Evolutionary conservation across 805 yeast genomes (phyloP).

Genomic region (Spathaspora girioi): DNA sequence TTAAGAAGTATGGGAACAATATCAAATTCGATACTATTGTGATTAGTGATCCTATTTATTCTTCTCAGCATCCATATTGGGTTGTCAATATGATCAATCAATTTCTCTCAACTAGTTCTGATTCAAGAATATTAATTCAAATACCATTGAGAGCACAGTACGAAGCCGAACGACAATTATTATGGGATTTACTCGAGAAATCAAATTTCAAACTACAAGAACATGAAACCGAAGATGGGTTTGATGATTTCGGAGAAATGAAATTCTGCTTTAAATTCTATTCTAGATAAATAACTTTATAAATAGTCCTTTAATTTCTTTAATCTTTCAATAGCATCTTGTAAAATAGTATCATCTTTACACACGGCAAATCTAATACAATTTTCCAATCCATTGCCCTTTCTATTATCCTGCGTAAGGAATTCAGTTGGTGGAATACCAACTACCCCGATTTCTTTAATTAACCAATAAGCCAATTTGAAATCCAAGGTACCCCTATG

Average conservation of each 20-base stretch:
- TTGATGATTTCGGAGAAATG: conserved; percentile 82
- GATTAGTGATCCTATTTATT: conserved; percentile 86
- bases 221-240: conserved; percentile 55
- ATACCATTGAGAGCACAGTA: conserved; percentile 71
- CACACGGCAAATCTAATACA: conserved; percentile 93
- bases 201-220: conserved; percentile 29
- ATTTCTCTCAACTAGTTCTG: conserved; percentile 33
- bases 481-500: conserved; percentile 75
- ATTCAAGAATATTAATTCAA: conserved; percentile 58
- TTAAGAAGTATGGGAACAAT: conserved; percentile 15
- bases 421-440: conserved; percentile 98
- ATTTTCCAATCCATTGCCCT: conserved; percentile 72
- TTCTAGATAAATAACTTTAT: conserved; percentile 15
- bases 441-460: conserved; percentile 89
- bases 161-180: conserved; percentile 55
- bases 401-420: conserved; percentile 57
- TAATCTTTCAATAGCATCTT: conserved; percentile 77
- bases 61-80: conserved; percentile 75
- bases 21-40: conserved; percentile 56
- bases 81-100: conserved; percentile 55
- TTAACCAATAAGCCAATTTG: conserved; percentile 87
- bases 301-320: conserved; percentile 63
- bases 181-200: conserved; percentile 54
- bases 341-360: conserved; percentile 79
- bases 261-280: conserved; percentile 49